Evolutionary conservation across 192 early-diverging fungal genomes (phyloP).

Genomic region (Diversispora eburnea): DNA sequence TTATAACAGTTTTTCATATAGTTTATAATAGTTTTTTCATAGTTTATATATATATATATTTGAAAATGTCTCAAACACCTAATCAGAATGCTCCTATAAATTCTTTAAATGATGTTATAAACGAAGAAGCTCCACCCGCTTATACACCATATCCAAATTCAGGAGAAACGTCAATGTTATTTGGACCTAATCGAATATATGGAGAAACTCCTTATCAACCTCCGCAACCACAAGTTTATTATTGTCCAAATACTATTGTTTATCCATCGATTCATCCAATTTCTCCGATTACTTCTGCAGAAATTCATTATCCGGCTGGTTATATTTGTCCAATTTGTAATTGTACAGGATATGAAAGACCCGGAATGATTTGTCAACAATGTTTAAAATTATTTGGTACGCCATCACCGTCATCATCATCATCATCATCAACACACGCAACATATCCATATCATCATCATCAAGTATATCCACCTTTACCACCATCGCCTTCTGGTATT

Average conservation of each 20-base stretch:
- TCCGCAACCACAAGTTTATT: not conserved
- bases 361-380: not conserved
- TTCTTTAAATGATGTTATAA: conserved; percentile 12
- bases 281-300: not conserved
- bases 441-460: too few species aligned
- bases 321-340: not conserved
- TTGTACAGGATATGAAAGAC: not conserved
- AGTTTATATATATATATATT: too few species aligned
- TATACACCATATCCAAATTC: conserved; percentile 19
- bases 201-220: not conserved
- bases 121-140: conserved; percentile 8
- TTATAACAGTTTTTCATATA: too few species aligned
- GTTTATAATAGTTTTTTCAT: too few species aligned
- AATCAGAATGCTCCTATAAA: not conserved
- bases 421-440: not conserved
- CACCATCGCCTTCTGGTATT: not conserved
- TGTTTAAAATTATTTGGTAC: not conserved
- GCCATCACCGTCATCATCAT: not conserved
- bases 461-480: too few species aligned
- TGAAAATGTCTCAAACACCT: not conserved
- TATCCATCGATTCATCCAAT: not conserved
- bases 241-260: too few species aligned
- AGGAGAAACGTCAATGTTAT: conserved; percentile 10
- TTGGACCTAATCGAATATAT: conserved; percentile 7
- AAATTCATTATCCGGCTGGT: not conserved